Base-by-base conservation (phyloP, 352 stramenopile species). In the Globisporangium paddicum region DNA sequence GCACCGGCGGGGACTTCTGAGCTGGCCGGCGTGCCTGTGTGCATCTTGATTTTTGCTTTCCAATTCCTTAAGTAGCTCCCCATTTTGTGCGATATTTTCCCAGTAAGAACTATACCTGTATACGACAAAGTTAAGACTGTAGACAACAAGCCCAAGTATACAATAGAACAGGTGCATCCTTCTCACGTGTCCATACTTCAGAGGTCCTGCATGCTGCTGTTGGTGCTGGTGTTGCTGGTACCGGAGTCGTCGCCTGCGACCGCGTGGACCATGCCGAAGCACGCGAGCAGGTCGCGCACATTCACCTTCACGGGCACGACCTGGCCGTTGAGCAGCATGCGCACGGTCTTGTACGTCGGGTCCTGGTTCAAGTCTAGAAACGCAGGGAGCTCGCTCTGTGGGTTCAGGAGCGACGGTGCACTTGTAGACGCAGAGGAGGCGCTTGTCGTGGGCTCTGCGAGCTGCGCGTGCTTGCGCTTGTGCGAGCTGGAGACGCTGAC, bases 261-360 rank as follows among this genome's bases (percentile, higher is more conserved):
- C 26, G 67, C 62, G 40, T 75, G 66, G 26, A 66, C 63, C 42
- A 63, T 59, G 13, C 56, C 49, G 37, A 80, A 69, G 60, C 73
- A 80, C 46, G 64, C 64, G 32, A 90, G 54, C 8, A 93, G 61
- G 57, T 93, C 81, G 32, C 68, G 69, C 25, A 90, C 74, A 50
- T 90, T 90, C 34, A 93, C 69, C 60, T 87, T 72, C 23, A 93
- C 74, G 0, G 83, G 60, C 21, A 93, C 81, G 23, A 90, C 72
- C 14, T 63, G 62, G 23, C 81, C 81, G 48, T 93, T 93, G 23
- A 93, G 47, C 3, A 90, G 50, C 79, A 93, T 90, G 28, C 80
- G 73, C 44, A 93, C 72, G 21, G 64, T 77, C 60, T 76, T 79
- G 60, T 90, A 93, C n/a, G 62, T 69, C 6, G 56, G 44, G 26